Evolutionary conservation across 129 eudicot species (phyloP), one percentile per base, ranked within the genome.

Genomic region (Centaurea solstitialis): DNA sequence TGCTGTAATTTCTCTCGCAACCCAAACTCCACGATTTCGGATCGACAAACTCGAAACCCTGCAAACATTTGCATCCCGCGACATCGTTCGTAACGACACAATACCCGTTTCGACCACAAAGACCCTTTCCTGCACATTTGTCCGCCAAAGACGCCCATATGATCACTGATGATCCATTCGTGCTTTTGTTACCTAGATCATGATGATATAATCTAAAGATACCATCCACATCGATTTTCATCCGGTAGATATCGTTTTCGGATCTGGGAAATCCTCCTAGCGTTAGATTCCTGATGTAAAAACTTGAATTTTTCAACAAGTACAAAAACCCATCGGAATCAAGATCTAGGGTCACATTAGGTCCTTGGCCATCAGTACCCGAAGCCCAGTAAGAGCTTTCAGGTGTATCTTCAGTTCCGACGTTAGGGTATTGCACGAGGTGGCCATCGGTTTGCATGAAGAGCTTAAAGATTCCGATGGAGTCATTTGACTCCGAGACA

Each of bases 161-260:
- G 12, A 39, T 26, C 30, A 0, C 21, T 33, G 37, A 2, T 0
- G 83, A 26, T 68, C 78, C 80, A 47, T 80, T 72, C 37, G 83
- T 71, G 37, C 17, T 13, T 0, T 0, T n/a, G 13, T 33, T 20
- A 37, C 47, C 26, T 41, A 80, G 23, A 37, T 87, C 13, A 7
- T 50, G 74, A 10, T 22, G 47, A 81, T 89, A 89, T 45, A 89
- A 5, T 61, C 88, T 43, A 57, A 89, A 30, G 78, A 89, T 86
- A 5, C 93, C 93, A 76, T 86, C 90, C 40, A 39, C 81, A 73
- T 89, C 88, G 9, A 86, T 8, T 76, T 61, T 86, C 85, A 79
- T 18, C 3, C 28, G 70, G 38, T 86, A 86, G 57, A 86, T 68
- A 38, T 24, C 61, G 33, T 76, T 73, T 57, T 23, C 23, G 35